These are phyloP conservation scores for Ascoidea asiatica DNA, from an alignment of 805 yeast genomes.

Conservation along the genomic window DNA sequence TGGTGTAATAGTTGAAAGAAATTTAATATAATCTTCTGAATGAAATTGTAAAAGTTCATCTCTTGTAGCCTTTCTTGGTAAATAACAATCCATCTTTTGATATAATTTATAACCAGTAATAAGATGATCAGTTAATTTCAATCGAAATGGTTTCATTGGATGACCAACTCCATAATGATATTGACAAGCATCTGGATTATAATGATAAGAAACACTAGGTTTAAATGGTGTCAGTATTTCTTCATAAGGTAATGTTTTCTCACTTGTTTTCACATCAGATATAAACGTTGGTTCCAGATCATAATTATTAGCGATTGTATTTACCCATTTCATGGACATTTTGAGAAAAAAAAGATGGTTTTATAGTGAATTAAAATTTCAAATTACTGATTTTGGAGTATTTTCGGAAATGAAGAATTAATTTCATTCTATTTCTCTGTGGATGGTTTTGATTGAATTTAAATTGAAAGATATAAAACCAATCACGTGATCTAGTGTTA, in stretches of 20 bases:
- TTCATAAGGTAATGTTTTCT: constrained; percentile 32
- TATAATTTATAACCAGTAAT: constrained; percentile 76
- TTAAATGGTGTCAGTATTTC: constrained; percentile 26
- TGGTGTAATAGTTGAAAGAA: constrained; percentile 65
- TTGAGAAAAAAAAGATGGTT: too few relatives aligned
- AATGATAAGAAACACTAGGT: constrained; percentile 75
- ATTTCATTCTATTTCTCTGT: too few relatives aligned
- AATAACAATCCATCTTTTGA: constrained; percentile 80
- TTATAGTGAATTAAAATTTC: too few relatives aligned
- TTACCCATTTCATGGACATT: not conserved
- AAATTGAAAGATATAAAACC: too few relatives aligned
- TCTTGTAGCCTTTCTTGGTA: constrained; percentile 69
- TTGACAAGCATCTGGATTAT: constrained; percentile 63
- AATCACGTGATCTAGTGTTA: too few relatives aligned
- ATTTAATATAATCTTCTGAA: constrained; percentile 73
- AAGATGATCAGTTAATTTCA: constrained; percentile 87
- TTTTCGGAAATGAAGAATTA: too few relatives aligned
- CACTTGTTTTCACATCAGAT: constrained; percentile 26
- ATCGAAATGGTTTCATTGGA: constrained; percentile 97
- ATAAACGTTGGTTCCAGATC: constrained; percentile 18
- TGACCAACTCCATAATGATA: constrained; percentile 89
- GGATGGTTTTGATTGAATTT: too few relatives aligned
- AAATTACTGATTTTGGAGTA: too few relatives aligned
- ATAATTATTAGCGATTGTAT: not conserved
- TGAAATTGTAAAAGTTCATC: constrained; percentile 77